Percentiles rank a stretch among this genome's conserved stretches.
Evolutionary conservation across 352 stramenopile species (phyloP).

Genomic region (Labyrinthula sp.): DNA sequence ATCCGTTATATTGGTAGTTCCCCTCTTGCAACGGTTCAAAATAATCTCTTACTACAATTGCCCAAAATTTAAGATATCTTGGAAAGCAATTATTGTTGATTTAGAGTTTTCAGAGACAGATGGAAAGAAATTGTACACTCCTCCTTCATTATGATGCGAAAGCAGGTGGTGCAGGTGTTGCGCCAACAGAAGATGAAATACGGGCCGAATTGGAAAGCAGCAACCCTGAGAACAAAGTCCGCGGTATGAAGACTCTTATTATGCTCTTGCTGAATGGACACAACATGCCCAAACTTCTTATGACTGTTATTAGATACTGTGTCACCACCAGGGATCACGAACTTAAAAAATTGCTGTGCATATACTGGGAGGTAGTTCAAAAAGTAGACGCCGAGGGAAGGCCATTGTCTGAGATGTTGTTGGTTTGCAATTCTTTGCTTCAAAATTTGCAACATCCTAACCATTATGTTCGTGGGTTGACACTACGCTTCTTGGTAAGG

Average conservation of each 20-base stretch:
- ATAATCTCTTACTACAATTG: too few species aligned
- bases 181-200: conserved; percentile 25
- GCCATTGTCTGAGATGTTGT: conserved; percentile 89
- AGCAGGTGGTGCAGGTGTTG: conserved; percentile 15
- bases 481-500: conserved; percentile 97
- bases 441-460: conserved; percentile 99
- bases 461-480: conserved; percentile 96
- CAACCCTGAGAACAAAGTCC: conserved; percentile 55
- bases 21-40: too few species aligned
- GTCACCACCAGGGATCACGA: conserved; percentile 95
- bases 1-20: too few species aligned
- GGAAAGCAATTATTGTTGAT: too few species aligned
- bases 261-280: conserved; percentile 90
- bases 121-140: conserved; percentile 24
- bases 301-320: conserved; percentile 99
- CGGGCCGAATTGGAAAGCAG: conserved; percentile 32
- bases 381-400: conserved; percentile 52
- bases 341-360: conserved; percentile 97
- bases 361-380: conserved; percentile 55
- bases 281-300: conserved; percentile 88
- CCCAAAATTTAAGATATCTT: too few species aligned
- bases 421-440: conserved; percentile 91
- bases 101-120: conserved; percentile 4
- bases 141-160: conserved; percentile 23
- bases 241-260: conserved; percentile 91